A percentile compares a stretch with the other conserved stretches of the same genome.
Conservation (phyloP, 176 grass and related monocot genomes). For the Triticum aestivum region DNA sequence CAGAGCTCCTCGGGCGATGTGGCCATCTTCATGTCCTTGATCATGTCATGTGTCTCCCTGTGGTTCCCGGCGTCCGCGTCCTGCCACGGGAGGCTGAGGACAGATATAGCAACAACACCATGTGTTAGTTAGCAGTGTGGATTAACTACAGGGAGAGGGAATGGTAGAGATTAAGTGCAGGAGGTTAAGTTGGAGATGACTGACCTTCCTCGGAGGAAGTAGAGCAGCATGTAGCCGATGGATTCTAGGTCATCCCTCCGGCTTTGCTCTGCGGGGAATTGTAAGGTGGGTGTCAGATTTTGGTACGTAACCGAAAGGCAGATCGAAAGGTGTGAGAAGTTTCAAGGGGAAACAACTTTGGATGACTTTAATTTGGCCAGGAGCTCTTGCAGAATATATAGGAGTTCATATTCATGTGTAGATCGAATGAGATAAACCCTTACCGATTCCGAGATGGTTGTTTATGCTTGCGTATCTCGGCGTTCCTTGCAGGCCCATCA, state of each 20-base stretch:
- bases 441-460: constrained; percentile 57
- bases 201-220: constrained; percentile 83
- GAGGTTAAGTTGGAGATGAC: background rate
- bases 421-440: background rate
- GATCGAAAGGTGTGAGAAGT: background rate
- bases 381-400: background rate
- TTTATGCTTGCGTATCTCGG: constrained; percentile 64
- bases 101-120: background rate
- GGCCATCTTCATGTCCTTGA: constrained; percentile 75
- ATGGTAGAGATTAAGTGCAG: background rate
- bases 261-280: constrained; percentile 60
- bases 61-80: constrained; percentile 62
- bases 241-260: constrained; percentile 90
- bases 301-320: background rate
- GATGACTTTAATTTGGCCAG: background rate
- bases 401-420: background rate
- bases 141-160: background rate
- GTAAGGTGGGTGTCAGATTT: background rate
- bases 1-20: background rate
- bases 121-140: no score
- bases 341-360: background rate
- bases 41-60: constrained; percentile 70
- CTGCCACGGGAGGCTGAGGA: constrained; percentile 69
- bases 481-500: constrained; percentile 50
- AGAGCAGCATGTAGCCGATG: constrained; percentile 73